Evolutionary conservation across 768 basidiomycete species (phyloP).

Genomic region (Russula vinacea): DNA sequence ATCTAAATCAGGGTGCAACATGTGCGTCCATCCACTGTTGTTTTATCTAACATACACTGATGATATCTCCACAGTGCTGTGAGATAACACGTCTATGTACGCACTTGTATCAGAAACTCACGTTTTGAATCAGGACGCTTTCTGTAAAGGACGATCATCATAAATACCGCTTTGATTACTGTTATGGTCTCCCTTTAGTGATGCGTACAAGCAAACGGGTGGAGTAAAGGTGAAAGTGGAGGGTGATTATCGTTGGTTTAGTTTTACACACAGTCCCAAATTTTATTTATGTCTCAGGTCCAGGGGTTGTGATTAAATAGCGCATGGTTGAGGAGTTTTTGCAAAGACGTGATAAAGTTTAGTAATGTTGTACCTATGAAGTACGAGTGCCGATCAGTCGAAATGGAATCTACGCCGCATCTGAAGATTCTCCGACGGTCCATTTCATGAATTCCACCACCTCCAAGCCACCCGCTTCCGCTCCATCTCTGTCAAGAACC

Average conservation of each 20-base stretch:
- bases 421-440: constrained; percentile 23
- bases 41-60: not conserved
- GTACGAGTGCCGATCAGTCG: not conserved
- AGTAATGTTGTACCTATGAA: not conserved
- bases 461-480: constrained; percentile 39
- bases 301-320: not conserved
- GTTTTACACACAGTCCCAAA: not conserved
- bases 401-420: not conserved
- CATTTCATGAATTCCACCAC: constrained; percentile 28
- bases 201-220: constrained; percentile 6
- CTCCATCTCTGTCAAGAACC: constrained; percentile 18
- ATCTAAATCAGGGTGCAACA: constrained; percentile 37
- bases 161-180: constrained; percentile 45
- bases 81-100: constrained; percentile 6
- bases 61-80: constrained; percentile 31
- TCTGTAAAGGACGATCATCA: constrained; percentile 58
- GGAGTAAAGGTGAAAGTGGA: not conserved
- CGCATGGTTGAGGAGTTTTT: not conserved
- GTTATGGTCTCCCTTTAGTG: constrained; percentile 46
- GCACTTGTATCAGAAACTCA: not conserved
- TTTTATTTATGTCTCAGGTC: not conserved
- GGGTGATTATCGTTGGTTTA: not conserved
- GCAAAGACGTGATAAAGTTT: not conserved
- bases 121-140: constrained; percentile 43
- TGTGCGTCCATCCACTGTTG: constrained; percentile 32